phyloP scores from a whole-genome alignment of 176 grass and related monocot genomes.

The Zea luxurians region DNA sequence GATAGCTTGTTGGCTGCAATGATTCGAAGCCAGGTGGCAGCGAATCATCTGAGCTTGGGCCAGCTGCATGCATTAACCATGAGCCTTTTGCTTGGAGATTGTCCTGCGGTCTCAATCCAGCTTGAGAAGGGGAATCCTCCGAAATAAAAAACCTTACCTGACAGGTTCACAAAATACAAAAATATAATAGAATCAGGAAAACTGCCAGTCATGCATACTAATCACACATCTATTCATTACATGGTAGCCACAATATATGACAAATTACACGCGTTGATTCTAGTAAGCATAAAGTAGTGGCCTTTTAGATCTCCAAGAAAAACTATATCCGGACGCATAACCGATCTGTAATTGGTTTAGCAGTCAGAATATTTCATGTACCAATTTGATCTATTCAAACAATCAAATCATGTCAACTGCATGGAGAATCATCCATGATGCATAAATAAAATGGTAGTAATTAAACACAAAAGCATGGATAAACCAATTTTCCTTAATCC shows the following conservation, averaged over 20 bases:
- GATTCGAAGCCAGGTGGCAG: slow-evolving; percentile 90
- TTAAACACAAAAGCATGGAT: slow-evolving; percentile 12
- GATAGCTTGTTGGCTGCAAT: slow-evolving; percentile 47
- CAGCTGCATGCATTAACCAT: slow-evolving; percentile 69
- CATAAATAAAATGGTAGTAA: not conserved
- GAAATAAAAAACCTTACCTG: slow-evolving; percentile 93
- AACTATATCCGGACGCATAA: not conserved
- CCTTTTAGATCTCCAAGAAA: not conserved
- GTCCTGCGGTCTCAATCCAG: slow-evolving; percentile 73
- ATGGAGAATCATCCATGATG: not conserved
- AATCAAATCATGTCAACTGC: not conserved
- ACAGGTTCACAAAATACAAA: slow-evolving; percentile 33
- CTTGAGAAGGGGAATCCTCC: slow-evolving; percentile 83
- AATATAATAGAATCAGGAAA: slow-evolving; percentile 1
- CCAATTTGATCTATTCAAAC: slow-evolving; percentile 12
- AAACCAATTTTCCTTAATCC: not conserved
- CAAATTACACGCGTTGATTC: not conserved
- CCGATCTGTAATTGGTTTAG: not conserved
- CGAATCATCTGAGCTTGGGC: slow-evolving; percentile 73
- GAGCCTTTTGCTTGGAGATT: slow-evolving; percentile 96
- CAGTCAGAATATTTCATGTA: slow-evolving; percentile 2
- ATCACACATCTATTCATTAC: not conserved
- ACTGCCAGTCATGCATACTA: not conserved
- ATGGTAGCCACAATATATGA: not conserved
- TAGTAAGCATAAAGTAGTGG: not conserved